Evolutionary conservation across 2,329 filamentous ascomycete genomes (phyloP).

Genomic region (Stagonosporopsis tanaceti): DNA sequence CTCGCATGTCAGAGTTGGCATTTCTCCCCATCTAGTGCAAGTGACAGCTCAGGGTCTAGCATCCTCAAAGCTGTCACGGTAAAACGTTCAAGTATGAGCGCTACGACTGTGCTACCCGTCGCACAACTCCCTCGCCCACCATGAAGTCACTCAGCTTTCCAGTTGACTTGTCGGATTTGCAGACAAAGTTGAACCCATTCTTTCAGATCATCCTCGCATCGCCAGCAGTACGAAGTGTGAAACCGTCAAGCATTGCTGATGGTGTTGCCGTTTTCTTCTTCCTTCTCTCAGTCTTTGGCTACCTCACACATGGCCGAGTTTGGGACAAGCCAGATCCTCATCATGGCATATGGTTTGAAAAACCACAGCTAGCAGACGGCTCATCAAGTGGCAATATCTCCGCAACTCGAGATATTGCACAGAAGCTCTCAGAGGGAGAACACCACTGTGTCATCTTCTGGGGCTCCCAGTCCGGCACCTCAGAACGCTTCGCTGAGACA

Average conservation of each 20-base stretch:
- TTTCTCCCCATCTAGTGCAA: conserved; percentile 11
- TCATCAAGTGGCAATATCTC: conserved; percentile 24
- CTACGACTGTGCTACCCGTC: neutral
- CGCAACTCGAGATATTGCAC: conserved; percentile 57
- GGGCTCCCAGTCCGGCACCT: conserved; percentile 60
- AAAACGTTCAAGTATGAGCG: conserved; percentile 15
- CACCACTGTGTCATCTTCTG: conserved; percentile 54
- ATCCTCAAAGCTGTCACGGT: conserved; percentile 4
- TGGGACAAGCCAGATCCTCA: conserved; percentile 62
- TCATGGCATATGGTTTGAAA: conserved; percentile 58
- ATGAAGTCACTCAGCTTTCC: conserved; percentile 29
- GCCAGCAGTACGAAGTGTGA: conserved; percentile 24
- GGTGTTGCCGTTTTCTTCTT: conserved; percentile 49
- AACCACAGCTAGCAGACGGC: conserved; percentile 55
- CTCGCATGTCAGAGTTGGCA: conserved; percentile 9
- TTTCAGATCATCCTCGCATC: conserved; percentile 19
- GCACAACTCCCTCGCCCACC: neutral
- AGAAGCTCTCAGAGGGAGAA: conserved; percentile 51
- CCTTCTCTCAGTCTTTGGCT: conserved; percentile 49
- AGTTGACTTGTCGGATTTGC: conserved; percentile 23
- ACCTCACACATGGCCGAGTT: conserved; percentile 51
- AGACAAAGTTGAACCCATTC: conserved; percentile 25
- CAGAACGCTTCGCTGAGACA: conserved; percentile 54
- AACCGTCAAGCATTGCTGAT: conserved; percentile 50
- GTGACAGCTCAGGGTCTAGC: neutral